Evolutionary conservation across 768 basidiomycete species (phyloP).

Genomic region (Chlorophyllum brunneum): DNA sequence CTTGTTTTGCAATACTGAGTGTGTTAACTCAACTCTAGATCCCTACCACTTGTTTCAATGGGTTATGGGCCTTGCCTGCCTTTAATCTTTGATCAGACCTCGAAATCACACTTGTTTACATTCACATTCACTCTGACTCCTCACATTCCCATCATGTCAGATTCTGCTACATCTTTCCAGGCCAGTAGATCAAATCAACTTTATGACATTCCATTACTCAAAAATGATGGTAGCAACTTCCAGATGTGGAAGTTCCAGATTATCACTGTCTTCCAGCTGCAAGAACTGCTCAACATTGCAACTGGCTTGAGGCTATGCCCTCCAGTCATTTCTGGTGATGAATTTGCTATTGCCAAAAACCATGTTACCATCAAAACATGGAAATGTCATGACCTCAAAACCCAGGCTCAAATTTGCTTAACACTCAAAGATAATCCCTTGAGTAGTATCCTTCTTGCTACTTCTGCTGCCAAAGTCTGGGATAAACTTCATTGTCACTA

Average conservation of each 20-base stretch:
- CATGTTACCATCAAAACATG: background rate
- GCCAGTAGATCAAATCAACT: constrained; percentile 12
- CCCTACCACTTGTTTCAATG: too few relatives aligned
- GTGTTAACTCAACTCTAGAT: too few relatives aligned
- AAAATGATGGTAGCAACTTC: constrained; percentile 17
- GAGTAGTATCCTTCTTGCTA: constrained; percentile 15
- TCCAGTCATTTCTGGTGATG: background rate
- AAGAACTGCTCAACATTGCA: constrained; percentile 1
- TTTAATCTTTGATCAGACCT: too few relatives aligned
- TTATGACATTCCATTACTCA: constrained; percentile 16
- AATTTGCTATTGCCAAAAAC: background rate
- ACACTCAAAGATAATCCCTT: constrained; percentile 18
- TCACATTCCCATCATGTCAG: background rate
- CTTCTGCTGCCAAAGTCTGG: constrained; percentile 13
- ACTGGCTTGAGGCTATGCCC: background rate
- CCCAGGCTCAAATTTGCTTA: constrained; percentile 15
- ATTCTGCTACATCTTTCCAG: background rate
- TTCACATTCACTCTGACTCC: too few relatives aligned
- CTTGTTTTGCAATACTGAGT: too few relatives aligned
- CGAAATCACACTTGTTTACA: too few relatives aligned
- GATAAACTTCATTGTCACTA: constrained; percentile 14
- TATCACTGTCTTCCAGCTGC: constrained; percentile 8
- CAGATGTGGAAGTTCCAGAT: constrained; percentile 16
- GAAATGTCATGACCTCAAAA: constrained; percentile 11
- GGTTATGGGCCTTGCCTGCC: too few relatives aligned